Evolutionary conservation across 1,284 basidiomycete genomes (phyloP), one percentile per base, ranked within the genome.

Genomic region (Bjerkandera adusta): DNA sequence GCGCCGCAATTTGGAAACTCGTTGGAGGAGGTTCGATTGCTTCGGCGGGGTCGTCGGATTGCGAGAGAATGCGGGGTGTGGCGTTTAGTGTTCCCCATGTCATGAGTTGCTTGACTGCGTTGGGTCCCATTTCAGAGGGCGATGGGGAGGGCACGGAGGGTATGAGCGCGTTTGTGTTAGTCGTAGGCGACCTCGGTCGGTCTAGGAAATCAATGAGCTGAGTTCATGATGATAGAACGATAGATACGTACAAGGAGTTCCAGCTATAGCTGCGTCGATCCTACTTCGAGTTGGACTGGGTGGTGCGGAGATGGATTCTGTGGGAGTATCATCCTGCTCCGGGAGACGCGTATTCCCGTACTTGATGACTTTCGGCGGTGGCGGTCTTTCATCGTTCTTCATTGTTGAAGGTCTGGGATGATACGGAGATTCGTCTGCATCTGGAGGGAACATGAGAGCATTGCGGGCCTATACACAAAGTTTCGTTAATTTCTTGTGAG

Each of bases 81-180:
- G 88, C 84, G 50, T 85, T 82, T 11, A 96, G 73, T 16, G 89
- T 92, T 5, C 93, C 93, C 90, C 89, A 92, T 7, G 93, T 97
- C 86, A 96, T 91, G 16, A 97, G 78, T 55, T 94, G 85, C 52
- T 92, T 91, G 44, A 92, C 75, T 1, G 86, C 85, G 6, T 68
- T 68, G 1, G 87, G 77, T 0, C 85, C 87, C 25, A 96, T 76
- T 53, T 91, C 76, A 4, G 85, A 79, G 0, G 92, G 85, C 5
- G 87, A 88, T 1, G 90, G 92, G 0, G 91, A 90, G 10, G 92
- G 92, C n/a, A 93, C 65, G 48, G 79, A 79, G n/a, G 90, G 83
- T 7, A 96, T 81, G 20, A 94, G 80, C 1, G 83, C 73, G 57
- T 82, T 90, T 15, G 73, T 73, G 53, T 75, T 72, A 46, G 74